Percentiles rank a stretch among this genome's conserved stretches.
phyloP scores from a whole-genome alignment of 108 stramenopile genomes.

The Pinguiococcus pyrenoidosus region DNA sequence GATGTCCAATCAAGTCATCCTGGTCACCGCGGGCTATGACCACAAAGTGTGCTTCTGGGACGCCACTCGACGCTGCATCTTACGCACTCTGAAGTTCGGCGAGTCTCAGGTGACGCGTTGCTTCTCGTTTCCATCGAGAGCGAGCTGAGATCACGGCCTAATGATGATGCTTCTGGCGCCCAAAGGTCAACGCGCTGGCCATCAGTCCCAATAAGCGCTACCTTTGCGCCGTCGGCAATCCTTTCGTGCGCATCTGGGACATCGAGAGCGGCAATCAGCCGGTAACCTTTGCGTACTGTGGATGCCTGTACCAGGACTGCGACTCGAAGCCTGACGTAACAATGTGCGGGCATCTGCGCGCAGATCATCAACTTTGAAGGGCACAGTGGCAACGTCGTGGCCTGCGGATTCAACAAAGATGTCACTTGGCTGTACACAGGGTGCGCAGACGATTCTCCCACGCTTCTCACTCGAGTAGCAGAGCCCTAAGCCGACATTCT shows the following conservation, averaged over 20 bases:
- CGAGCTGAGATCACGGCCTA: too few relatives aligned
- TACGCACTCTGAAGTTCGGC: conserved; percentile 65
- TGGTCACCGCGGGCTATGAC: conserved; percentile 92
- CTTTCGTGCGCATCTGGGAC: conserved; percentile 73
- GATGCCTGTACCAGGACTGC: not conserved
- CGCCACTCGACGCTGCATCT: conserved; percentile 73
- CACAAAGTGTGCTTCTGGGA: conserved; percentile 98
- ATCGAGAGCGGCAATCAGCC: conserved; percentile 29
- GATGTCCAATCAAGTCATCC: too few relatives aligned
- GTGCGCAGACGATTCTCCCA: too few relatives aligned
- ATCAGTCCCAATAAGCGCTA: conserved; percentile 81
- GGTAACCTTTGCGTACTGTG: too few relatives aligned
- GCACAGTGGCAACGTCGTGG: conserved; percentile 75
- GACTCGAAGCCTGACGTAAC: conserved; percentile 45
- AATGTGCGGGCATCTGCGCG: too few relatives aligned
- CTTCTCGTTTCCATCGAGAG: too few relatives aligned
- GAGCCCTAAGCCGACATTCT: too few relatives aligned
- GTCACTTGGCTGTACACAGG: conserved; percentile 79
- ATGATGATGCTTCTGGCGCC: not conserved
- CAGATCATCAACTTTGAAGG: conserved; percentile 32
- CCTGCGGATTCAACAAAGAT: conserved; percentile 83
- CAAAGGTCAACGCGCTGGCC: conserved; percentile 68
- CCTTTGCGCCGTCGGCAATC: conserved; percentile 89
- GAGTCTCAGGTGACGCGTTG: conserved; percentile 71
- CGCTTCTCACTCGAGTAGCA: too few relatives aligned